Percentiles rank a stretch among this genome's conserved stretches.
phyloP scores from a whole-genome alignment of 164 flowering plant species.

The Piper longum region DNA sequence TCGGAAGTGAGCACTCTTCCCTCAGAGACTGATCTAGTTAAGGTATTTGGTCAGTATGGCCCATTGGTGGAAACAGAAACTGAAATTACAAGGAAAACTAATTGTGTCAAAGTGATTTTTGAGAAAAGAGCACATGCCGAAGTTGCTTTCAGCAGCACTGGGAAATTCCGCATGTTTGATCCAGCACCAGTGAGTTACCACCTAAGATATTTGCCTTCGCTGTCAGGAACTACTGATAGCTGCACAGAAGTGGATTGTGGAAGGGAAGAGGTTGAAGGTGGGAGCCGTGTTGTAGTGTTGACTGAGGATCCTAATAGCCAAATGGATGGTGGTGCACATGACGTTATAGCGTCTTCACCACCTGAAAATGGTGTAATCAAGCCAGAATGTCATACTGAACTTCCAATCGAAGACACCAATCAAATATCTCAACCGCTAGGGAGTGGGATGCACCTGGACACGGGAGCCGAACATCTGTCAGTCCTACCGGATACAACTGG shows the following conservation, averaged over 20 bases:
- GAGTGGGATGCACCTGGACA: neutral
- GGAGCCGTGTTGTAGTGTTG: neutral
- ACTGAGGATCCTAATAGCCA: neutral
- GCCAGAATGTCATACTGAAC: neutral
- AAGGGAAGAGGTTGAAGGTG: slow-evolving; percentile 7
- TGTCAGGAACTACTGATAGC: slow-evolving; percentile 16
- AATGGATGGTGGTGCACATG: neutral
- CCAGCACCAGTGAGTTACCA: slow-evolving; percentile 64
- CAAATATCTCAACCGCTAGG: neutral
- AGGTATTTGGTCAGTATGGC: slow-evolving; percentile 56
- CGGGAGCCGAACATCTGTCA: neutral
- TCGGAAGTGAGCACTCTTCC: slow-evolving; percentile 52
- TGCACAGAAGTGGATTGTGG: slow-evolving; percentile 16
- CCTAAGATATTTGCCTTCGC: slow-evolving; percentile 32
- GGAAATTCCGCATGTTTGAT: slow-evolving; percentile 71
- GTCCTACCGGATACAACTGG: neutral
- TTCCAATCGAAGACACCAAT: neutral
- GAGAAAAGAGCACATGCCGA: slow-evolving; percentile 57
- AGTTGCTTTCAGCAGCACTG: slow-evolving; percentile 80
- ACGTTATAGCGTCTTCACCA: neutral
- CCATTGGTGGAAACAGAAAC: slow-evolving; percentile 53
- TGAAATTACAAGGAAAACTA: slow-evolving; percentile 42
- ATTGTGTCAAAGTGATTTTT: slow-evolving; percentile 64
- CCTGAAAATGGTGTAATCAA: neutral
- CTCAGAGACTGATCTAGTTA: slow-evolving; percentile 33